Conservation (phyloP, 2,329 filamentous ascomycete species). For the Sclerotinia glacialis region DNA sequence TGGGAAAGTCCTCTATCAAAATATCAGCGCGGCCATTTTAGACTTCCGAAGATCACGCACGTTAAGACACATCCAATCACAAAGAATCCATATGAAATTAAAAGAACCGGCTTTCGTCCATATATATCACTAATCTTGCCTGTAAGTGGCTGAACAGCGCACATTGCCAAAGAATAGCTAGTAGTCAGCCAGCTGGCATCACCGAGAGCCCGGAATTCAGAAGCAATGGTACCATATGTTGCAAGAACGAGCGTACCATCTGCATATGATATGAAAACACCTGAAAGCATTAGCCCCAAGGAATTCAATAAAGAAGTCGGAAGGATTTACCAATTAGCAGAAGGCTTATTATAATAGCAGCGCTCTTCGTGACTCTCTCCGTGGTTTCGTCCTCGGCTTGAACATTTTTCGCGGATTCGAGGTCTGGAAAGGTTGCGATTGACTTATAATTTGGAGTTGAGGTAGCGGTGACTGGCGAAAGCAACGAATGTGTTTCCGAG, state of each 20-base stretch:
- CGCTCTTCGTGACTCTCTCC: background rate
- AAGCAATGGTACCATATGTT: constrained; percentile 60
- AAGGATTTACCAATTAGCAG: constrained; percentile 28
- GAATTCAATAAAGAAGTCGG: background rate
- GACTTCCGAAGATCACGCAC: background rate
- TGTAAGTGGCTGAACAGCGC: constrained; percentile 72
- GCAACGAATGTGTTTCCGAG: constrained; percentile 20
- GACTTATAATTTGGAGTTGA: constrained; percentile 24
- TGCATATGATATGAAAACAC: constrained; percentile 63
- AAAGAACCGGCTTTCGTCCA: constrained; percentile 62
- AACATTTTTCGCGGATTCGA: constrained; percentile 15
- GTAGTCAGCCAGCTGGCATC: constrained; percentile 56
- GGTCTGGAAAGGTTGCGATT: background rate
- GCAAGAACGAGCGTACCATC: constrained; percentile 65
- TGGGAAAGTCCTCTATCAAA: constrained; percentile 58
- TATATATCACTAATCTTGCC: constrained; percentile 71
- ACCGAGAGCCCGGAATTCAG: constrained; percentile 56
- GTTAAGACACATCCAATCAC: constrained; percentile 53
- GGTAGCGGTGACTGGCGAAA: constrained; percentile 14
- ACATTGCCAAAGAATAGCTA: constrained; percentile 70
- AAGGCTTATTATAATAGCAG: constrained; percentile 29
- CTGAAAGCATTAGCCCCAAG: constrained; percentile 36
- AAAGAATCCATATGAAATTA: constrained; percentile 64
- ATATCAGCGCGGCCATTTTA: background rate
- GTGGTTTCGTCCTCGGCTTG: background rate